phyloP scores from a whole-genome alignment of 179 eudicot species.

The Beta corolliflora region DNA sequence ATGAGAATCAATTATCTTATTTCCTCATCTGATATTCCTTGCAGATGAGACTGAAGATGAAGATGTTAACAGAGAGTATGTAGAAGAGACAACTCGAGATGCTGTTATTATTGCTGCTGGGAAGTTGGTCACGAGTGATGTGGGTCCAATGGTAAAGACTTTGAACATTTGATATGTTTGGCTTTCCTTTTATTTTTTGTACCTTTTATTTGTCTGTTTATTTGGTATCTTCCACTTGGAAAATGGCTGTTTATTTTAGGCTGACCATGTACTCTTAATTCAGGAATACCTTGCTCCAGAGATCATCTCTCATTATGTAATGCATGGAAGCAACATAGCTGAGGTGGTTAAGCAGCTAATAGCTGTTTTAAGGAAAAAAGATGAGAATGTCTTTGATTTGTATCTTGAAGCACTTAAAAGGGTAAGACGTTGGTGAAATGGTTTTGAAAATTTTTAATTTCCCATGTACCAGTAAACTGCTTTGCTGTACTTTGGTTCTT shows the following conservation, averaged over 20 bases:
- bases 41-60: slow-evolving; percentile 84
- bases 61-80: slow-evolving; percentile 75
- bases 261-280: slow-evolving; percentile 24
- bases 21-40: neutral
- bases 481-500: slow-evolving; percentile 14
- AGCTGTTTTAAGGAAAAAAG: slow-evolving; percentile 69
- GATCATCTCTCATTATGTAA: slow-evolving; percentile 73
- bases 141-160: slow-evolving; percentile 68
- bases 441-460: slow-evolving; percentile 12
- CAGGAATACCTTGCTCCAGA: slow-evolving; percentile 91
- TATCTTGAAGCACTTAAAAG: slow-evolving; percentile 81
- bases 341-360: slow-evolving; percentile 86
- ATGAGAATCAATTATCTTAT: neutral
- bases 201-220: neutral
- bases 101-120: slow-evolving; percentile 80
- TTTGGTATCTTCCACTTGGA: slow-evolving; percentile 7
- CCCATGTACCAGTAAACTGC: neutral
- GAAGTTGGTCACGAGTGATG: slow-evolving; percentile 65
- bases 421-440: slow-evolving; percentile 28
- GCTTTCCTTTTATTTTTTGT: neutral
- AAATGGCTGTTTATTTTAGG: neutral
- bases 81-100: slow-evolving; percentile 85
- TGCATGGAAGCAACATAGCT: slow-evolving; percentile 76
- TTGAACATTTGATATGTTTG: slow-evolving; percentile 4
- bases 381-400: slow-evolving; percentile 48